Percentiles rank a stretch among this genome's conserved stretches.
phyloP scores from a whole-genome alignment of 768 basidiomycete species.

The Russula griseocarnosa region DNA sequence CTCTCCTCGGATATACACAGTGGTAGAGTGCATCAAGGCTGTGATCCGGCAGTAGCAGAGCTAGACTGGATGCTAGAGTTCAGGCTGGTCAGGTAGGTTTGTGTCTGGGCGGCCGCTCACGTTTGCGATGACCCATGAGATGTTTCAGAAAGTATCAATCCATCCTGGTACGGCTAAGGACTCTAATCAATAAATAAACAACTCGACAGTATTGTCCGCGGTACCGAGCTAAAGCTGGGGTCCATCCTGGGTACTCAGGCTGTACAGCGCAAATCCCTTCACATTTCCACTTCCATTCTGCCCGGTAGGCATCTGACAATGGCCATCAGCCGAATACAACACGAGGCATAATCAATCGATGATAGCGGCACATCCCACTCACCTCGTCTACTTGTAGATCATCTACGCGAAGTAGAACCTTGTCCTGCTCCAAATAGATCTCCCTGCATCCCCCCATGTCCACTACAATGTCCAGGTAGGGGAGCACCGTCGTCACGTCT shows the following conservation, averaged over 20 bases:
- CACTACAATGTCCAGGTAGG: not conserved
- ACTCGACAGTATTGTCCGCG: not conserved
- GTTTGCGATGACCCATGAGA: no score
- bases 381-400: not conserved
- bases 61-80: no score
- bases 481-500: not conserved
- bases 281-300: not conserved
- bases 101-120: no score
- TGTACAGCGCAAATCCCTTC: not conserved
- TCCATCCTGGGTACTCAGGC: not conserved
- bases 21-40: no score
- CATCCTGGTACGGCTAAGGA: no score
- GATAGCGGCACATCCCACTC: not conserved
- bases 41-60: no score
- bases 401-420: constrained; percentile 1
- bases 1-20: no score
- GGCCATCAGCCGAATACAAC: not conserved
- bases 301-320: not conserved
- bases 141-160: no score
- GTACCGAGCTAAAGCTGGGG: not conserved
- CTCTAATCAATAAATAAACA: no score
- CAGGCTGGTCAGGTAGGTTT: no score
- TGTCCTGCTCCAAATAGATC: constrained; percentile 11
- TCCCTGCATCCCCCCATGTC: not conserved
- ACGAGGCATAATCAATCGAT: not conserved